A percentile compares a stretch with the other conserved stretches of the same genome.
Evolutionary conservation across 2,329 filamentous ascomycete species (phyloP).

Genomic region (Ascochyta lentis): DNA sequence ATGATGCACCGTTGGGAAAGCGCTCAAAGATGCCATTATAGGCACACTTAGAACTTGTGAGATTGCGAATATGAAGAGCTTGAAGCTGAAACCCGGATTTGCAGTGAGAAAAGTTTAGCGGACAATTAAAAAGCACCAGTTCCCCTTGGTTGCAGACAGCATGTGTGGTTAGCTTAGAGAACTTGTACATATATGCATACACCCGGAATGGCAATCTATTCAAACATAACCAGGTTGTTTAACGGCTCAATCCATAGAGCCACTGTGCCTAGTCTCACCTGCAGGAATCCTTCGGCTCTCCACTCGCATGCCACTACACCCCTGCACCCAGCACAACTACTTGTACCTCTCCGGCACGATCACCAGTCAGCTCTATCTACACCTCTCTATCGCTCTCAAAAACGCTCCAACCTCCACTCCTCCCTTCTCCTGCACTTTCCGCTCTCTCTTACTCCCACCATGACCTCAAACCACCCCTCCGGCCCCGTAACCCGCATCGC

Average conservation of each 20-base stretch:
- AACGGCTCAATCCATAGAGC: too few relatives aligned
- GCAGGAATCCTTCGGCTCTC: constrained; percentile 5
- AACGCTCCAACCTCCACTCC: neutral
- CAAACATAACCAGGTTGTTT: too few relatives aligned
- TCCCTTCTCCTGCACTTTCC: neutral
- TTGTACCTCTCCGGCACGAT: neutral
- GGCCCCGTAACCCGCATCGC: constrained; percentile 32
- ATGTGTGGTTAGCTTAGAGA: too few relatives aligned
- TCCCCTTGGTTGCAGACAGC: too few relatives aligned
- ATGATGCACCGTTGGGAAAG: neutral
- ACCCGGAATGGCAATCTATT: too few relatives aligned
- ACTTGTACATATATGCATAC: too few relatives aligned
- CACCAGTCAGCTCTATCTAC: neutral
- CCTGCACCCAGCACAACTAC: neutral
- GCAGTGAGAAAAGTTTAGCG: too few relatives aligned
- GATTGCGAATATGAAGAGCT: too few relatives aligned
- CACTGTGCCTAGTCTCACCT: neutral
- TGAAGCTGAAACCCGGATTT: too few relatives aligned
- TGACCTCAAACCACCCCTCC: neutral
- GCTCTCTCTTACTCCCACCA: neutral
- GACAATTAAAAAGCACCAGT: too few relatives aligned
- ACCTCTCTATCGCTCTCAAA: neutral
- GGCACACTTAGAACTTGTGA: neutral
- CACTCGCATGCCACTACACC: neutral
- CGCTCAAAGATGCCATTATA: neutral